phyloP scores from a whole-genome alignment of 176 grass and related monocot species.

The Cenchrus americanus region DNA sequence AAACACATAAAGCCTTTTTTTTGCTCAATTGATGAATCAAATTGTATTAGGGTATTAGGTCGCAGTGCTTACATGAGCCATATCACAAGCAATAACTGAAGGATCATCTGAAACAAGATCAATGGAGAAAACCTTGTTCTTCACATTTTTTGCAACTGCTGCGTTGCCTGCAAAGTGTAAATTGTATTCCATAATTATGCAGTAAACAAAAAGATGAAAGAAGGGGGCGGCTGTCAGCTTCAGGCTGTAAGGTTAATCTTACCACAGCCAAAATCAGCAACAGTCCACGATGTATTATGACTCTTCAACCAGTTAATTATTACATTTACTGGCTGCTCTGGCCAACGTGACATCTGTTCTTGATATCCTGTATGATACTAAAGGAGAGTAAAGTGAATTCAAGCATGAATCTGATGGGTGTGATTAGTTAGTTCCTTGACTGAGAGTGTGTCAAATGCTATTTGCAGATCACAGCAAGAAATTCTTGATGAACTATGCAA shows the following conservation, averaged over 20 bases:
- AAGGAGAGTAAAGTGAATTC: conserved; percentile 45
- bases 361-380: conserved; percentile 99
- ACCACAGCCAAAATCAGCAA: conserved; percentile 99
- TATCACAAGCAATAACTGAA: conserved; percentile 92
- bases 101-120: conserved; percentile 91
- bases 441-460: background rate
- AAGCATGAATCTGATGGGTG: conserved; percentile 1
- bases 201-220: conserved; percentile 29
- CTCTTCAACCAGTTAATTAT: conserved; percentile 89
- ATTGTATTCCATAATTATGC: conserved; percentile 8
- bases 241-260: conserved; percentile 26
- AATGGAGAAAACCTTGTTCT: conserved; percentile 98
- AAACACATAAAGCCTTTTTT: background rate
- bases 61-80: conserved; percentile 85
- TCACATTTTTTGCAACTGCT: conserved; percentile 79
- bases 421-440: conserved; percentile 11
- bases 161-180: conserved; percentile 65
- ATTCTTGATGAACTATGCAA: conserved; percentile 7
- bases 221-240: conserved; percentile 7
- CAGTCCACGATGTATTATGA: conserved; percentile 62
- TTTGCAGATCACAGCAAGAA: conserved; percentile 11
- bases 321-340: conserved; percentile 83
- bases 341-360: conserved; percentile 94
- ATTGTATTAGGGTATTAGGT: background rate
- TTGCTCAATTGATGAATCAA: background rate